Evolutionary conservation across 805 yeast genomes (phyloP), one percentile per base, ranked within the genome.

Genomic region (Yamadazyma laniorum): DNA sequence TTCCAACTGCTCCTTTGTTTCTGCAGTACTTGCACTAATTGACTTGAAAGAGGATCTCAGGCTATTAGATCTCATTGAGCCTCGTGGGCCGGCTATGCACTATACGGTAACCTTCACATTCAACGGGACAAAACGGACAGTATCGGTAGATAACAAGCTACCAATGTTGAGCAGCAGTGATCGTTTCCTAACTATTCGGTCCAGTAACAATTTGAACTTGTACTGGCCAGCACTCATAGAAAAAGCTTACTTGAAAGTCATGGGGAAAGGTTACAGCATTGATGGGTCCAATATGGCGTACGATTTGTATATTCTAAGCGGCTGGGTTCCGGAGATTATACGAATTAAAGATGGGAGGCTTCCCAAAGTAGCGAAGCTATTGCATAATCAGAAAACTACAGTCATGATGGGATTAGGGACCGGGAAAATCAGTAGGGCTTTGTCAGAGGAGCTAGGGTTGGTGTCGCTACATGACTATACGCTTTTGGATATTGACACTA

Each of bases 1-100:
- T n/a, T 65, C 78, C 6, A 81, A 86, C 56, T 87, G 95, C 58
- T 85, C 95, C 0, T 77, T 86, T 52, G 85, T 86, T 3, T 79
- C 89, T 2, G 68, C 90, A 0, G 51, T 85, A 12, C 61, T 84
- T 12, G 75, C 86, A 1, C 58, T 80, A 1, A 52, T 65, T 0
- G 56, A 58, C 14, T 51, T 52, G 16, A 49, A 51, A 5, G 39
- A 35, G 9, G 32, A 11, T n/a, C 6, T 16, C 3, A 43, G 28
- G 35, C 53, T 5, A 29, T 32, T 54, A 3, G 33, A 52, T 2
- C 56, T 37, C 45, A 58, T 59, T 52, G 50, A 25, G 40, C 66
- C 51, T 6, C 46, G 43, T 39, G 35, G 43, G 3, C 44, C 59
- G 1, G 47, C 63, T 44, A 23, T 57, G 35, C 34, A 48, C 45